phyloP scores from a whole-genome alignment of 2,329 filamentous ascomycete genomes.

The Teratosphaeria destructans region DNA sequence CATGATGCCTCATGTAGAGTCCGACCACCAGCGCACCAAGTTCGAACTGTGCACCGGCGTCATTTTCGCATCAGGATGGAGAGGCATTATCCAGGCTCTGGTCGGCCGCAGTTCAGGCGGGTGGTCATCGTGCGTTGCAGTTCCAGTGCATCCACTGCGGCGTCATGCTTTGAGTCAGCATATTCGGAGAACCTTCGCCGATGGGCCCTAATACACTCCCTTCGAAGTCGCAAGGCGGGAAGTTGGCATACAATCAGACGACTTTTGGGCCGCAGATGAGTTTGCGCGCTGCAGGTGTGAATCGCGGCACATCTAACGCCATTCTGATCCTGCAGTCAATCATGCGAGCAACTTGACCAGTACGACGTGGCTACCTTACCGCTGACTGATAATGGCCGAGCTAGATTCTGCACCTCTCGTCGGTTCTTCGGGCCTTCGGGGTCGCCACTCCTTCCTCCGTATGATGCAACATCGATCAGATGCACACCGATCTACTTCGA shows the following conservation, averaged over 20 bases:
- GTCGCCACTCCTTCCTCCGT: neutral
- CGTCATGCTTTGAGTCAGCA: neutral
- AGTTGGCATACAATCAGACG: neutral
- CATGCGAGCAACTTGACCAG: neutral
- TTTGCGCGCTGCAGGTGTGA: neutral
- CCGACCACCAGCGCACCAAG: neutral
- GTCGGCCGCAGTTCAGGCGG: neutral
- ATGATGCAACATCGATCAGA: neutral
- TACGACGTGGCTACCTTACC: neutral
- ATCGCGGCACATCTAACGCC: neutral
- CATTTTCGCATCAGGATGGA: neutral
- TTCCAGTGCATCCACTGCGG: neutral
- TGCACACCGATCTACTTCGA: neutral
- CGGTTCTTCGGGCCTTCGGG: neutral
- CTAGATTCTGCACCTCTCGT: neutral
- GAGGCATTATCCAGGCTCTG: neutral
- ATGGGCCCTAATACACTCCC: neutral
- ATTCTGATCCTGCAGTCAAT: neutral
- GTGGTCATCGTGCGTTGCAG: neutral
- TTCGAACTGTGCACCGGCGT: neutral
- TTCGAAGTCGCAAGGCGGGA: neutral
- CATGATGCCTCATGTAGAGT: neutral
- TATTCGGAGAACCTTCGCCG: neutral
- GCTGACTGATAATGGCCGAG: neutral
- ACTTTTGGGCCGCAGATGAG: neutral